Conservation (phyloP, 495 filamentous ascomycete species). For the Aspergillus conjunctus region DNA sequence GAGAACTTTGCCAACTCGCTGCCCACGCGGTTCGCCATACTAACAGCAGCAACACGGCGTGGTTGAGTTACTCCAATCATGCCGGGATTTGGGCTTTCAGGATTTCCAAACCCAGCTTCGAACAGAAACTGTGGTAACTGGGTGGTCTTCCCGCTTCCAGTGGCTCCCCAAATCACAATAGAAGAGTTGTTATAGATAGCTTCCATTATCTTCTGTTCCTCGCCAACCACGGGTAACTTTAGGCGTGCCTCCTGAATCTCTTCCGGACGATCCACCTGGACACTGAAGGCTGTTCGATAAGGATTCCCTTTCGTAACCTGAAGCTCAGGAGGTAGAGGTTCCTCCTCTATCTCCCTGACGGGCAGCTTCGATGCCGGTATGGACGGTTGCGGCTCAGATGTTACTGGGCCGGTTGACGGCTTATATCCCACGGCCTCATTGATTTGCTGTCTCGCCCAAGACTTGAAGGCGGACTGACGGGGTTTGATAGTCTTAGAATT, state of each 20-base stretch:
- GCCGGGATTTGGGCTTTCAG: conserved; percentile 74
- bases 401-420: conserved; percentile 45
- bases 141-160: conserved; percentile 96
- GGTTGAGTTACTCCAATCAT: conserved; percentile 96
- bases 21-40: conserved; percentile 89
- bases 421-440: conserved; percentile 71
- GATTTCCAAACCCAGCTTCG: conserved; percentile 88
- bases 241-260: conserved; percentile 78
- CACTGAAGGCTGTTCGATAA: conserved; percentile 73
- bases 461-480: conserved; percentile 79
- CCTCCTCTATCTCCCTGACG: conserved; percentile 58
- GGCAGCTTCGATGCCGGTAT: conserved; percentile 31
- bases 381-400: conserved; percentile 34
- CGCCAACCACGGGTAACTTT: conserved; percentile 85
- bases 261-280: conserved; percentile 67
- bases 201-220: conserved; percentile 99
- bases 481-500: conserved; percentile 46
- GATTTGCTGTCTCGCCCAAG: conserved; percentile 84
- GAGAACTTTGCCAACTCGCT: conserved; percentile 74
- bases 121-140: conserved; percentile 95
- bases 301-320: conserved; percentile 60
- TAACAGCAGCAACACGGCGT: conserved; percentile 87
- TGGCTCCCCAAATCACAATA: conserved; percentile 92
- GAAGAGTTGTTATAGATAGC: conserved; percentile 85
- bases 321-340: conserved; percentile 76